Evolutionary conservation across 768 basidiomycete species (phyloP).

Genomic region (Pilatotrama ljubarskyi): DNA sequence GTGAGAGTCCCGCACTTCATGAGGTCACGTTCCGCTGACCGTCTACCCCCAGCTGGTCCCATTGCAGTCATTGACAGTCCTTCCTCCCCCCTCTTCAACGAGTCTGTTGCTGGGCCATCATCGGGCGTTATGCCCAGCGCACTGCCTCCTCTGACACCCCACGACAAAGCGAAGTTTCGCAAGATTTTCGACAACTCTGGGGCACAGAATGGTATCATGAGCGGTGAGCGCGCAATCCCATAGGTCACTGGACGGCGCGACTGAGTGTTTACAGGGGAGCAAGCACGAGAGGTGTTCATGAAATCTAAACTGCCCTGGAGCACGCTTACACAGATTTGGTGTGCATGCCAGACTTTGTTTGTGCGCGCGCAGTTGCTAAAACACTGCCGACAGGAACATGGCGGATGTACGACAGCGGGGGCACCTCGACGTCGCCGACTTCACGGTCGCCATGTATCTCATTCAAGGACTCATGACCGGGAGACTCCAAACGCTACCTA

Average conservation of each 20-base stretch:
- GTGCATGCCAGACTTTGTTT: neutral
- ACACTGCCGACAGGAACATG: conserved; percentile 47
- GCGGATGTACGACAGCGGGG: conserved; percentile 61
- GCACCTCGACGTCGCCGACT: conserved; percentile 63
- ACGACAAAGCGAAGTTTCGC: conserved; percentile 56
- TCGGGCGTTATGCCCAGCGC: neutral
- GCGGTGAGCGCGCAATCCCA: conserved; percentile 38
- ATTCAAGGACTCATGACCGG: conserved; percentile 57
- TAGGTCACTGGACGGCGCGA: neutral
- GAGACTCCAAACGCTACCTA: conserved; percentile 38
- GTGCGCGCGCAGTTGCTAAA: neutral
- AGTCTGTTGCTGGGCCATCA: conserved; percentile 9
- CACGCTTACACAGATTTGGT: conserved; percentile 23
- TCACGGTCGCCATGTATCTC: conserved; percentile 70
- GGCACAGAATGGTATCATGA: conserved; percentile 53
- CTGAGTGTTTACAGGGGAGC: conserved; percentile 42
- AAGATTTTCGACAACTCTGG: conserved; percentile 51
- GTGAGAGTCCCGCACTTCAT: conserved; percentile 37
- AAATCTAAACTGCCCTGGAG: conserved; percentile 48
- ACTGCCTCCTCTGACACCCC: conserved; percentile 49
- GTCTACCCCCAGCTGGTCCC: conserved; percentile 32
- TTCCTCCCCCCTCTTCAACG: conserved; percentile 10
- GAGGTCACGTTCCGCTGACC: neutral
- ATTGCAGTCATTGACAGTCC: conserved; percentile 42
- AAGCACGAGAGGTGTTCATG: conserved; percentile 63